Evolutionary conservation across 495 filamentous ascomycete genomes (phyloP).

Genomic region (Darksidea phi): DNA sequence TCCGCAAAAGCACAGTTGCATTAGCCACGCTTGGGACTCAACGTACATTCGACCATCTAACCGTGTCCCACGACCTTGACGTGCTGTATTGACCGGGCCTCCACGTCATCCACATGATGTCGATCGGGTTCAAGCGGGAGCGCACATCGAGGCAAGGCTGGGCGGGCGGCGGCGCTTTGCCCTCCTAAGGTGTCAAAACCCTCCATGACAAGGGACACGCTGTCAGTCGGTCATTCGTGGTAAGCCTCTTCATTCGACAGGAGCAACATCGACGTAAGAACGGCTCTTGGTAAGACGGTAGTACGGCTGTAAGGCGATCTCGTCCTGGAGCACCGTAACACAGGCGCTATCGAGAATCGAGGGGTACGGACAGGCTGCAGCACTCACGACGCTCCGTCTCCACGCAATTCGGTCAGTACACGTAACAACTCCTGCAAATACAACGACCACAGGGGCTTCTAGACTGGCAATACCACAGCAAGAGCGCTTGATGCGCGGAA

Average conservation of each 20-base stretch:
- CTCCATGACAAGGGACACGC: neutral
- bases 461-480: too few relatives aligned
- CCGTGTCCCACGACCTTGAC: neutral
- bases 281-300: constrained; percentile 15
- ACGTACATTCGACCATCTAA: constrained; percentile 14
- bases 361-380: neutral
- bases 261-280: neutral
- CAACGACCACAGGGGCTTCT: neutral
- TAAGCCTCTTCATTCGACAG: neutral
- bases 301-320: neutral
- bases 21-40: neutral
- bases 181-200: too few relatives aligned
- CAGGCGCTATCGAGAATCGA: neutral
- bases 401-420: neutral
- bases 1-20: constrained; percentile 23
- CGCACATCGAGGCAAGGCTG: neutral
- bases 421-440: constrained; percentile 23
- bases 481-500: too few relatives aligned
- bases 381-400: neutral
- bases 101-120: neutral
- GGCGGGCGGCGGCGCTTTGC: neutral
- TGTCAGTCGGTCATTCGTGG: neutral
- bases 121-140: neutral
- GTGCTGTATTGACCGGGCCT: neutral
- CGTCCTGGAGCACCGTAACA: neutral